phyloP scores from a whole-genome alignment of 2,329 filamentous ascomycete genomes.

The Venturia aucupariae region DNA sequence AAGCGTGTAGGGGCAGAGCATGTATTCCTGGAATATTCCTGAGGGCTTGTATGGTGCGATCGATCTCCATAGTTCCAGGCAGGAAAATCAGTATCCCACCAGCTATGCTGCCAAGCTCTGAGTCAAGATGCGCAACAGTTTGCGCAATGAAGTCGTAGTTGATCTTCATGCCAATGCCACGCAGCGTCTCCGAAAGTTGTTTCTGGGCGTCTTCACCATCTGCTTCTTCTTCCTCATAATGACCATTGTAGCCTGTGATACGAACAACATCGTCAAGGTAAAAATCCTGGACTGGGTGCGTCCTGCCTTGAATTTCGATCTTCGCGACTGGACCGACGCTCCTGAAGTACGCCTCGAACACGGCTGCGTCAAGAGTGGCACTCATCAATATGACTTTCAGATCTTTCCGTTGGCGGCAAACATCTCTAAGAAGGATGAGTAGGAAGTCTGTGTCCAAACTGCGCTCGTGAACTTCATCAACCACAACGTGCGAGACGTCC shows the following conservation, averaged over 20 bases:
- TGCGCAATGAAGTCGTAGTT: conserved; percentile 83
- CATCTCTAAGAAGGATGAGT: conserved; percentile 75
- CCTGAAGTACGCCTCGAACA: conserved; percentile 78
- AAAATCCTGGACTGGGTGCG: conserved; percentile 80
- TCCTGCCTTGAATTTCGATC: conserved; percentile 81
- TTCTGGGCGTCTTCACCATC: conserved; percentile 37
- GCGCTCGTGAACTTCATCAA: conserved; percentile 94
- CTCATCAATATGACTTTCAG: conserved; percentile 93
- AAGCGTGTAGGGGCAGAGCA: conserved; percentile 83
- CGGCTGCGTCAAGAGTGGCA: conserved; percentile 80
- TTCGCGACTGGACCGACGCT: conserved; percentile 61
- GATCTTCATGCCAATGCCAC: conserved; percentile 59
- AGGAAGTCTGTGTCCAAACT: conserved; percentile 93
- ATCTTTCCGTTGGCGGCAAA: conserved; percentile 58
- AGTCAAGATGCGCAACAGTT: conserved; percentile 73
- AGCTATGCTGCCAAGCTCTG: conserved; percentile 59
- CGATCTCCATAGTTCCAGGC: conserved; percentile 86
- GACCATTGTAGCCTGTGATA: conserved; percentile 51
- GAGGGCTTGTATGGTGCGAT: conserved; percentile 54
- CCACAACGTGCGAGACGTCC: conserved; percentile 87
- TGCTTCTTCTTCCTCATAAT: conserved; percentile 39
- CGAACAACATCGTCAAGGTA: conserved; percentile 83
- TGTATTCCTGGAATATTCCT: conserved; percentile 58
- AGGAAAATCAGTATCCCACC: conserved; percentile 95
- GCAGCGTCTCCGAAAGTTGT: conserved; percentile 31